These are phyloP conservation scores for Stylonectria norvegica DNA, from an alignment of 2,329 filamentous ascomycete genomes.

Conservation along the genomic window DNA sequence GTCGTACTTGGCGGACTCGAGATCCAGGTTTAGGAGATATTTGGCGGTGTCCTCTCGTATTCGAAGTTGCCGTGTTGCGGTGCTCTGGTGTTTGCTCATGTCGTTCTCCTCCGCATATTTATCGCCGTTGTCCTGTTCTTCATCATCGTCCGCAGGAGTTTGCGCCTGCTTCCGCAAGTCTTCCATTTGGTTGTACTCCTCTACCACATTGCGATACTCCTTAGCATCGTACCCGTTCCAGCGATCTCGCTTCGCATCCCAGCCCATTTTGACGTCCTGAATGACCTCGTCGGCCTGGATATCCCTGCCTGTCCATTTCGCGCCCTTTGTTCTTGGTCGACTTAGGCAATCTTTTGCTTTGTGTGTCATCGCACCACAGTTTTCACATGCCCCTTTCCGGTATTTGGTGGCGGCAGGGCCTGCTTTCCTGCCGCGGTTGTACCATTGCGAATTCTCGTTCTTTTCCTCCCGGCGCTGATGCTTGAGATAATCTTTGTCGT, in stretches of 20 bases:
- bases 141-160: slow-evolving; percentile 46
- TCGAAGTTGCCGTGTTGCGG: slow-evolving; percentile 83
- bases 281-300: slow-evolving; percentile 90
- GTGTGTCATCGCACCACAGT: slow-evolving; percentile 96
- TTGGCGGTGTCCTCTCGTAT: slow-evolving; percentile 97
- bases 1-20: slow-evolving; percentile 96
- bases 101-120: slow-evolving; percentile 94
- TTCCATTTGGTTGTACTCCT: slow-evolving; percentile 85
- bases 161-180: slow-evolving; percentile 60
- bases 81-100: slow-evolving; percentile 91
- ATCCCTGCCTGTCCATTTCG: slow-evolving; percentile 86
- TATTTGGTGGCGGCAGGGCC: slow-evolving; percentile 93
- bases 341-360: slow-evolving; percentile 92
- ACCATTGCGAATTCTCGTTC: slow-evolving; percentile 79
- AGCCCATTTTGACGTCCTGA: slow-evolving; percentile 81
- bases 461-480: slow-evolving; percentile 73
- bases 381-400: slow-evolving; percentile 96
- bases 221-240: slow-evolving; percentile 97
- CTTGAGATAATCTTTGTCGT: slow-evolving; percentile 84
- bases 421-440: slow-evolving; percentile 80
- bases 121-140: slow-evolving; percentile 57
- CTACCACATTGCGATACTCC: slow-evolving; percentile 82
- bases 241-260: slow-evolving; percentile 95
- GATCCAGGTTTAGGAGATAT: slow-evolving; percentile 89
- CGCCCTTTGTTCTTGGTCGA: slow-evolving; percentile 82